Base-by-base conservation (phyloP, 331 rosid species). In the Acacia concinna region DNA sequence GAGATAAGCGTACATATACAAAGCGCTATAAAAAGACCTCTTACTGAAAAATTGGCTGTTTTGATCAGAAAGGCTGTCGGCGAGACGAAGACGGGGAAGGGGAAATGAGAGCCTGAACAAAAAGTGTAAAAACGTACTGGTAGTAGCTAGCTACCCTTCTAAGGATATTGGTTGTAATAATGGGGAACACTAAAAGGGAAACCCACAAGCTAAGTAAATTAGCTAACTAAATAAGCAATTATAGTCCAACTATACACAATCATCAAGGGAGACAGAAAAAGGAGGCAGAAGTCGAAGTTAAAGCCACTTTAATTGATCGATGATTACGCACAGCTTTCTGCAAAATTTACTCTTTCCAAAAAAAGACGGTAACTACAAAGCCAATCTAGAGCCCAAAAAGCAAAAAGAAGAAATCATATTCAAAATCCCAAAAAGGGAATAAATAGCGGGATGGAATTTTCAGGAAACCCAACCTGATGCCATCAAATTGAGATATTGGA, bases 391-490 rank as follows among this genome's bases (percentile, higher is more conserved):
- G 65, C 65, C 65, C 8, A 12, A 57, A 25, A 57, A 25, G 5
- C 23, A 35, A n/a, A 71, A 44, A 20, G 9, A 8, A 35, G 74
- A 60, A 18, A 52, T 10, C 20, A 41, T 3, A 52, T 10, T 11
- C 46, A 14, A 43, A 69, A 32, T n/a, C 68, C 59, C 68, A 34
- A 71, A 60, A 66, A 40, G 13, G 30, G 38, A 56, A 47, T 14
- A 44, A 41, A 46, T 10, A 71, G 43, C 4, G 25, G 40, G 31
- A 17, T 3, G 62, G 62, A 20, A 47, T 28, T 46, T 81, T 46
- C 28, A 18, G 25, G 13, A 71, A 49, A 70, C 54, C 87, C 57
- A 74, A 95, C 99, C 98, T 96, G 77, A 57, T 6, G 47, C 6
- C 79, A 83, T 77, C 84, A 20, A 85, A 69, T 49, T 84, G 90